Percentiles rank a stretch among this genome's conserved stretches.
Conservation (phyloP, 2,329 filamentous ascomycete genomes). For the Pochonia chlamydosporia region DNA sequence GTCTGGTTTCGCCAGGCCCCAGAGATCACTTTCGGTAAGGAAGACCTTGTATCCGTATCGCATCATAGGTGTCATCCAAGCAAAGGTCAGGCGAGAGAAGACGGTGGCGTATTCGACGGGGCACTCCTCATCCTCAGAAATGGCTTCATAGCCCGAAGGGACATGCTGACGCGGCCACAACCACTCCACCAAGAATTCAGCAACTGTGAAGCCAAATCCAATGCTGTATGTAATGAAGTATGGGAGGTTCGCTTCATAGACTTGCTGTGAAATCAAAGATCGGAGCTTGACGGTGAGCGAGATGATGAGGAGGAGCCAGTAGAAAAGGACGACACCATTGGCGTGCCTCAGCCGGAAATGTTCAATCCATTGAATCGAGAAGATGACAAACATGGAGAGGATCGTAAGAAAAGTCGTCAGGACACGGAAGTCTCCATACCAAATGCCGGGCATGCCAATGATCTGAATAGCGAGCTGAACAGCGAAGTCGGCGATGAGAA, state of each 20-base stretch:
- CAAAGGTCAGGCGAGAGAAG: conserved; percentile 90
- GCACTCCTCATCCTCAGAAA: conserved; percentile 56
- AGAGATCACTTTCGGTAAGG: conserved; percentile 90
- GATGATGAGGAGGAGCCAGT: conserved; percentile 83
- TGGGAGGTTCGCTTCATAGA: conserved; percentile 58
- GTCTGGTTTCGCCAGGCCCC: conserved; percentile 79
- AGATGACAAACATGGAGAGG: conserved; percentile 67
- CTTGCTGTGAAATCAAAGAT: conserved; percentile 73
- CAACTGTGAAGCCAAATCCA: conserved; percentile 61
- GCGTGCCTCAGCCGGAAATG: conserved; percentile 77
- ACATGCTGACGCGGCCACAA: conserved; percentile 69
- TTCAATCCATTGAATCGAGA: conserved; percentile 78
- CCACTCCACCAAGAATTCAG: conserved; percentile 78
- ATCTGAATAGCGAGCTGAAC: conserved; percentile 75
- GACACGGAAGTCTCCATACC: conserved; percentile 78
- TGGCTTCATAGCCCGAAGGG: conserved; percentile 49
- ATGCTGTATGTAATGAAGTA: conserved; percentile 76
- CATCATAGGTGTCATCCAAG: conserved; percentile 99
- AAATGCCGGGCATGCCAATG: conserved; percentile 59
- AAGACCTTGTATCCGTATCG: conserved; percentile 86
- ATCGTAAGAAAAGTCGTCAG: conserved; percentile 72
- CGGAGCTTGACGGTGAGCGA: conserved; percentile 77
- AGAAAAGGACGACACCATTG: conserved; percentile 84
- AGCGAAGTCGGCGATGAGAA: conserved; percentile 61
- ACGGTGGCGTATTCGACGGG: conserved; percentile 87